Evolutionary conservation across 129 eudicot species (phyloP).

Genomic region (Glebionis coronaria): DNA sequence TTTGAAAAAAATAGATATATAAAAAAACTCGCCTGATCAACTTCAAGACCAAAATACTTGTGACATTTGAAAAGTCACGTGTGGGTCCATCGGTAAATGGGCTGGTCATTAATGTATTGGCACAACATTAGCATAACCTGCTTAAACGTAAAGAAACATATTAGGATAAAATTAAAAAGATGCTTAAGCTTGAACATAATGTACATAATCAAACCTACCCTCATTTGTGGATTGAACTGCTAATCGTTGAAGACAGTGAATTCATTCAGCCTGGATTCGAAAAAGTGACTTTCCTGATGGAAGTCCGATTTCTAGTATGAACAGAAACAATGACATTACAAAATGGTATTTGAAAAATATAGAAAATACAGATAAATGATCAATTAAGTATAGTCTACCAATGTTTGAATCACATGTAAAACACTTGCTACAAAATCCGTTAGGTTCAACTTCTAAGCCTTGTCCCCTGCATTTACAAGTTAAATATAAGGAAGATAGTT

Average conservation of each 20-base stretch:
- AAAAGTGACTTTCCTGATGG: constrained; percentile 99
- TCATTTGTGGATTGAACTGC: too few species aligned
- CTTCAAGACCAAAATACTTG: constrained; percentile 91
- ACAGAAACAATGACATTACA: too few species aligned
- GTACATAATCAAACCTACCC: constrained; percentile 49
- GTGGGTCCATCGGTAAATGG: constrained; percentile 91
- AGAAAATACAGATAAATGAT: too few species aligned
- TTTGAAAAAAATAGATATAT: not conserved
- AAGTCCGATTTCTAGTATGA: constrained; percentile 81
- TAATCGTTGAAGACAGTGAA: too few species aligned
- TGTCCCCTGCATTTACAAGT: constrained; percentile 73
- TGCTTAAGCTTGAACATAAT: not conserved
- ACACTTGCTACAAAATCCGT: constrained; percentile 95
- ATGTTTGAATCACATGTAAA: too few species aligned
- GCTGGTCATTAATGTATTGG: constrained; percentile 98
- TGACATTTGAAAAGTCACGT: constrained; percentile 73
- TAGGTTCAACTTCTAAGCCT: constrained; percentile 99
- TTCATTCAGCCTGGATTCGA: too few species aligned
- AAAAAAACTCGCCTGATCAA: constrained; percentile 61
- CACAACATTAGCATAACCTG: constrained; percentile 48
- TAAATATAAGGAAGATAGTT: constrained; percentile 7
- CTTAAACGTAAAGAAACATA: constrained; percentile 19
- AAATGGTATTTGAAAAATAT: too few species aligned
- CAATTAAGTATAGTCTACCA: too few species aligned
- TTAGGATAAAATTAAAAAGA: constrained; percentile 23